Conservation (phyloP, 441 rosid species). For the Gossypium davidsonii region DNA sequence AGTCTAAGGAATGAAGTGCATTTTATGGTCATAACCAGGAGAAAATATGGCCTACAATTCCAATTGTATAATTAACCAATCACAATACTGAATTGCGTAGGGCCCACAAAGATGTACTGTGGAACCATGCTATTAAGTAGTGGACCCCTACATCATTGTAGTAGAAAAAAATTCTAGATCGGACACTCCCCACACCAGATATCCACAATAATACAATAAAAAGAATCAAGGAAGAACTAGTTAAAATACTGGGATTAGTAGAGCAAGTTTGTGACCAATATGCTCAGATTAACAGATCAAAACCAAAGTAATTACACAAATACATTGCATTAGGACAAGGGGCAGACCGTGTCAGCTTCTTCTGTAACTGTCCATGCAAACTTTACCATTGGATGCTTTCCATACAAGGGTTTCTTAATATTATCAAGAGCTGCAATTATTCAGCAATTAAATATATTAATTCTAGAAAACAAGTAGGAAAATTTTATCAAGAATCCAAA, state of each 20-base stretch:
- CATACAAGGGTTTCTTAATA: conserved; percentile 81
- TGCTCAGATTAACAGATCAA: background rate
- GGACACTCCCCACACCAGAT: background rate
- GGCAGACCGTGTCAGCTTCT: conserved; percentile 77
- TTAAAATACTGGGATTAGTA: background rate
- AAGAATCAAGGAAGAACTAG: background rate
- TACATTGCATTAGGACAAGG: conserved; percentile 2
- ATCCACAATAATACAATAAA: background rate
- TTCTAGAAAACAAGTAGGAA: conserved; percentile 3
- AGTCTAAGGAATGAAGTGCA: background rate
- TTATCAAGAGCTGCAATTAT: conserved; percentile 72
- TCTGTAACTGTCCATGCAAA: conserved; percentile 88
- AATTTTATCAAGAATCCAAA: conserved; percentile 11
- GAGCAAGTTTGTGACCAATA: background rate
- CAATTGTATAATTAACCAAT: background rate
- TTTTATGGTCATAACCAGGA: background rate
- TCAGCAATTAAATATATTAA: conserved; percentile 16
- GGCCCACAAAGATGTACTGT: background rate
- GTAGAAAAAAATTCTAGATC: background rate
- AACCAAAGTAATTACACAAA: conserved; percentile 4
- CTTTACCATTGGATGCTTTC: conserved; percentile 89
- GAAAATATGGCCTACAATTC: background rate
- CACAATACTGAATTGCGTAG: background rate
- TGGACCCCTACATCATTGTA: background rate
- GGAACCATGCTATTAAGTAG: background rate